Base-by-base conservation (phyloP, 768 basidiomycete species). In the Dacryopinax spathularia region DNA sequence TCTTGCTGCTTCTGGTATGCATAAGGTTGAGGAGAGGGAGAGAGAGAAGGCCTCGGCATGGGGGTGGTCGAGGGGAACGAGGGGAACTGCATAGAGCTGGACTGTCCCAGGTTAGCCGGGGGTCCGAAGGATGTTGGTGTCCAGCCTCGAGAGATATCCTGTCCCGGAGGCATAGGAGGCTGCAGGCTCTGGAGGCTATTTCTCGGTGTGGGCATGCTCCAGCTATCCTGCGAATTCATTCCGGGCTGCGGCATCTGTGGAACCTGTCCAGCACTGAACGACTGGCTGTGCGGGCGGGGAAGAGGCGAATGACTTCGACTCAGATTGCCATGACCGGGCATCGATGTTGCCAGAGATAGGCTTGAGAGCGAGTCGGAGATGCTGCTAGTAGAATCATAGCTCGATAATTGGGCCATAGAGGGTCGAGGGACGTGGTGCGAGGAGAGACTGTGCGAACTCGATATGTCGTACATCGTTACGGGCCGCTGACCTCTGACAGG, bases 401-500 rank as follows among this genome's bases (percentile, higher is more conserved):
- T 56, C 6, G 48, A 56, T 6, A 56, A 20, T 3, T 22, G 10
- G 9, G 48, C 10, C 48, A 56, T 10, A 31, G 48, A 13, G 5
- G 48, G 22, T 31, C 48, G 48, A 13, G 22, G 48, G 20, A 56
- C 15, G 20, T 56, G 48, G 18, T 56, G 48, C 3, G 48, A 56
- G 13, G 48, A 56, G 48, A 56, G 48, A 29, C 48, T 56, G 15
- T 56, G 48, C 5, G 48, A 56, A 10, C 48, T 29, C 3, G 48
- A 20, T 13, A 56, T 10, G 20, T 56, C 48, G 18, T 5, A 56
- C 48, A 56, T 56, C 13, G 48, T 27, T 29, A 56, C 6, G 5
- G 48, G 48, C 12, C 48, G 48, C 25, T 56, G 48, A 9, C 13
- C 48, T 29, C 83, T 70, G 65, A 88, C 87, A 33, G 84, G 78